Base-by-base conservation (phyloP, 208 protist species). In the Leishmania lainsoni region DNA sequence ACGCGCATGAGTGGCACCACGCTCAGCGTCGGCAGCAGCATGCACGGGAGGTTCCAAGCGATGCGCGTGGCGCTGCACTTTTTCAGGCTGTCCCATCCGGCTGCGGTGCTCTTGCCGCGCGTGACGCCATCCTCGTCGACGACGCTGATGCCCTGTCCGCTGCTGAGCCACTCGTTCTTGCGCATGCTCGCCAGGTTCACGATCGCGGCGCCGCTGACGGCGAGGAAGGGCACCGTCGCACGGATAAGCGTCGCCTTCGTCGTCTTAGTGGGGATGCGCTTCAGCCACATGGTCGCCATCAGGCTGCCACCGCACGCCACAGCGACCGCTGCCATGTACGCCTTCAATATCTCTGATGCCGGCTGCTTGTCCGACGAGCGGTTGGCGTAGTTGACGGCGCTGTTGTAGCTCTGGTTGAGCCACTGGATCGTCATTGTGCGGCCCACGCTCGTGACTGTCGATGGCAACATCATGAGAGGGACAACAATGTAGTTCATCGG, bases 391-490 rank as follows among this genome's bases (percentile, higher is more conserved):
- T 99, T 99, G 42, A 99, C 90, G 3, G 93, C 93, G 69, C 93
- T 91, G 91, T 98, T 98, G 84, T 97, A 98, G 84, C 92, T 97
- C 87, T 98, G 96, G 80, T 98, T 98, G 69, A 98, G 90, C 92
- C 90, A 98, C 90, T 99, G 97, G 74, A 98, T 96, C 59, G 91
- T 91, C 26, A 98, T 68, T 22, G 92, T 97, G 75, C 89, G 91
- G 3, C 87, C 79, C 17, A 95, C 78, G 80, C 91, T 92, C 56
- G 81, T 87, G 56, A 94, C 80, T 17, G 92, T 95, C n/a, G 86
- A 75, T n/a, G 92, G 93, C 49, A 85, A 75, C 92, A 98, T 94
- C 93, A 98, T 97, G 84, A 93, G 94, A 2, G 93, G 91, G 48
- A 97, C 93, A 61, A 99, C 91, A 49, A 97, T 72, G 75, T 92